Evolutionary conservation across 2,329 filamentous ascomycete genomes (phyloP).

Genomic region (Huntiella savannae): DNA sequence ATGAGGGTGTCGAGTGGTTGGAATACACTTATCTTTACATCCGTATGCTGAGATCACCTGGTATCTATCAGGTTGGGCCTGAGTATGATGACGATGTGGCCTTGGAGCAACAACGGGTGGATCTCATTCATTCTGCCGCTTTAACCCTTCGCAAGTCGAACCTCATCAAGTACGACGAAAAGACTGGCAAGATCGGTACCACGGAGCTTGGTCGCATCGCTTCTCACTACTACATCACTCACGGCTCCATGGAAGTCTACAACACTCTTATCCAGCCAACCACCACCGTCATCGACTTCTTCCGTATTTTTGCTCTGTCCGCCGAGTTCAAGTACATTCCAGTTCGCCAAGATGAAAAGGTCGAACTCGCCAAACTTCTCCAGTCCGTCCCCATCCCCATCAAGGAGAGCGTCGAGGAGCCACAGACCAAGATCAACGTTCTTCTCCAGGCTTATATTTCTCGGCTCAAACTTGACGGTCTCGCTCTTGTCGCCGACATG

Average conservation of each 20-base stretch:
- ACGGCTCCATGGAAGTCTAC: slow-evolving; percentile 93
- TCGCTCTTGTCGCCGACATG: slow-evolving; percentile 94
- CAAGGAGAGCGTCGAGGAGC: slow-evolving; percentile 93
- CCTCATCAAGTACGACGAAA: slow-evolving; percentile 88
- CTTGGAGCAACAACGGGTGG: slow-evolving; percentile 91
- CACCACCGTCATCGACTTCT: slow-evolving; percentile 85
- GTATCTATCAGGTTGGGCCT: slow-evolving; percentile 82
- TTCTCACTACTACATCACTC: slow-evolving; percentile 95
- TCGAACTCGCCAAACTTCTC: slow-evolving; percentile 82
- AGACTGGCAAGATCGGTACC: slow-evolving; percentile 67
- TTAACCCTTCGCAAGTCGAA: slow-evolving; percentile 70
- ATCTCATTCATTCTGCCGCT: slow-evolving; percentile 87
- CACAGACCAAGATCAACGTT: slow-evolving; percentile 95
- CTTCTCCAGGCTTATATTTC: slow-evolving; percentile 93
- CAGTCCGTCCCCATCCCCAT: slow-evolving; percentile 84
- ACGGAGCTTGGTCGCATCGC: slow-evolving; percentile 91
- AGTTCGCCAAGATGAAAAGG: slow-evolving; percentile 90
- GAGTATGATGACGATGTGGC: slow-evolving; percentile 88
- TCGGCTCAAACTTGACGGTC: slow-evolving; percentile 75
- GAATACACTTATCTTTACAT: slow-evolving; percentile 97
- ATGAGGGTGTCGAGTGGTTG: slow-evolving; percentile 97
- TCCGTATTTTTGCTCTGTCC: slow-evolving; percentile 88
- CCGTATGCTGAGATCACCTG: slow-evolving; percentile 88
- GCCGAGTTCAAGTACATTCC: slow-evolving; percentile 99
- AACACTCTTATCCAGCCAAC: slow-evolving; percentile 87